These are phyloP conservation scores for Fusarium illudens DNA, from an alignment of 2,329 filamentous ascomycete species.

Conservation along the genomic window DNA sequence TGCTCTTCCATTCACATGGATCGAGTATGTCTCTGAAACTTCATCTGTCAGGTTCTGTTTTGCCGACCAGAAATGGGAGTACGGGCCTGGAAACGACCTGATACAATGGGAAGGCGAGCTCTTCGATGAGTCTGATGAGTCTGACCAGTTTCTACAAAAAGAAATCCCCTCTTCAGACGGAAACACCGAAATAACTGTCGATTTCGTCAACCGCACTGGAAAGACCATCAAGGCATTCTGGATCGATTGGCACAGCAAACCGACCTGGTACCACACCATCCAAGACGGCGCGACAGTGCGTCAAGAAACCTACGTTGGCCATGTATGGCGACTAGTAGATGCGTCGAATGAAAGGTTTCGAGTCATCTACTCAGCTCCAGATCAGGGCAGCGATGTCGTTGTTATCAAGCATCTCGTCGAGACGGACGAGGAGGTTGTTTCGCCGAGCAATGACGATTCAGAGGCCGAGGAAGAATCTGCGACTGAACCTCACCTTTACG, in stretches of 20 bases:
- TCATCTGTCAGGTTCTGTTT: slow-evolving; percentile 32
- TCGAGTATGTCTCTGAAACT: slow-evolving; percentile 24
- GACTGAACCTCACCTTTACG: neutral
- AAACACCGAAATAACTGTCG: slow-evolving; percentile 17
- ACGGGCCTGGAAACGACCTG: slow-evolving; percentile 19
- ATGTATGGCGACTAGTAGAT: slow-evolving; percentile 36
- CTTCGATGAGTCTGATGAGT: slow-evolving; percentile 13
- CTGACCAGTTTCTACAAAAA: slow-evolving; percentile 13
- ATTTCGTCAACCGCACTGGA: slow-evolving; percentile 39
- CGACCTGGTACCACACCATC: slow-evolving; percentile 29
- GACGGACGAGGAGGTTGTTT: neutral
- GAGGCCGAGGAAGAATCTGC: neutral
- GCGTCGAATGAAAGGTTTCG: slow-evolving; percentile 6
- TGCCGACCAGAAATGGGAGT: slow-evolving; percentile 31
- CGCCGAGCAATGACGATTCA: neutral
- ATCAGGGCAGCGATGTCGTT: slow-evolving; percentile 14
- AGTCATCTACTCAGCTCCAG: slow-evolving; percentile 25
- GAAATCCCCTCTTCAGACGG: slow-evolving; percentile 34
- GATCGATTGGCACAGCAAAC: slow-evolving; percentile 36
- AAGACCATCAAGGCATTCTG: slow-evolving; percentile 33
- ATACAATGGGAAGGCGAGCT: slow-evolving; percentile 27
- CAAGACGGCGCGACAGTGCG: slow-evolving; percentile 9
- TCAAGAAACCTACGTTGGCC: slow-evolving; percentile 31
- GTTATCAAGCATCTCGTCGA: slow-evolving; percentile 22
- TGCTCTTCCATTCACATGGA: slow-evolving; percentile 36